Conservation (phyloP, 1,284 basidiomycete genomes). For the Ganoderma leucocontextum region DNA sequence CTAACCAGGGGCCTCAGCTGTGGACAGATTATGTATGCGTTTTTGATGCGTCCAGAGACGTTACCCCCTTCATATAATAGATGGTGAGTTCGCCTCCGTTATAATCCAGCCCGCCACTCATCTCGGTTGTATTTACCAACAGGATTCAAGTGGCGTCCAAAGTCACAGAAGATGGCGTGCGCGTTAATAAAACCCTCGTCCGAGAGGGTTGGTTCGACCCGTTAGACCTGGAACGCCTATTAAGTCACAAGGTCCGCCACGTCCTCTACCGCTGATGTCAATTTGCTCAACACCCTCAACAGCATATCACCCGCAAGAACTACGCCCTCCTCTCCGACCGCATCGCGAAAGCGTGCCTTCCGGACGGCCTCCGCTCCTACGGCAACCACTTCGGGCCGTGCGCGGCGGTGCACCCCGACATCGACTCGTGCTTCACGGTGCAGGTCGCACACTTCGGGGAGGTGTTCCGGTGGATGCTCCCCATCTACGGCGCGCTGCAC, state of each 20-base stretch:
- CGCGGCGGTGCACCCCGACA: conserved; percentile 82
- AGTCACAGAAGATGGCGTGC: conserved; percentile 66
- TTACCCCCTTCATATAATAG: conserved; percentile 78
- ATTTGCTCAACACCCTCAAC: conserved; percentile 28
- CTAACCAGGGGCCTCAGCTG: conserved; percentile 48
- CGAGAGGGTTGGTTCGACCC: conserved; percentile 65
- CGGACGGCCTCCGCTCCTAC: conserved; percentile 47
- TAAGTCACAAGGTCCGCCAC: conserved; percentile 56
- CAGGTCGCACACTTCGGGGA: conserved; percentile 80
- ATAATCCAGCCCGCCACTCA: background rate
- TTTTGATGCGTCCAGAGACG: conserved; percentile 84
- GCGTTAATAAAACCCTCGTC: conserved; percentile 70
- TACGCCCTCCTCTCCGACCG: conserved; percentile 46
- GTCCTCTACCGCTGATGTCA: background rate
- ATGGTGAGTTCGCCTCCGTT: conserved; percentile 62
- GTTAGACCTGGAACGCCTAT: conserved; percentile 60
- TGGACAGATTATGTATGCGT: conserved; percentile 90
- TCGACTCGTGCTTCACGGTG: conserved; percentile 74
- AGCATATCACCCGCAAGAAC: conserved; percentile 55
- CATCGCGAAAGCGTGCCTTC: conserved; percentile 43
- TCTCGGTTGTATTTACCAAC: background rate
- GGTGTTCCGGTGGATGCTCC: conserved; percentile 88
- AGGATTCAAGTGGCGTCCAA: conserved; percentile 73
- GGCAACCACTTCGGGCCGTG: conserved; percentile 69
- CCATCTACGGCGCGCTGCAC: conserved; percentile 90